These are phyloP conservation scores for Epithele typhae DNA, from an alignment of 768 basidiomycete genomes.

Conservation along the genomic window DNA sequence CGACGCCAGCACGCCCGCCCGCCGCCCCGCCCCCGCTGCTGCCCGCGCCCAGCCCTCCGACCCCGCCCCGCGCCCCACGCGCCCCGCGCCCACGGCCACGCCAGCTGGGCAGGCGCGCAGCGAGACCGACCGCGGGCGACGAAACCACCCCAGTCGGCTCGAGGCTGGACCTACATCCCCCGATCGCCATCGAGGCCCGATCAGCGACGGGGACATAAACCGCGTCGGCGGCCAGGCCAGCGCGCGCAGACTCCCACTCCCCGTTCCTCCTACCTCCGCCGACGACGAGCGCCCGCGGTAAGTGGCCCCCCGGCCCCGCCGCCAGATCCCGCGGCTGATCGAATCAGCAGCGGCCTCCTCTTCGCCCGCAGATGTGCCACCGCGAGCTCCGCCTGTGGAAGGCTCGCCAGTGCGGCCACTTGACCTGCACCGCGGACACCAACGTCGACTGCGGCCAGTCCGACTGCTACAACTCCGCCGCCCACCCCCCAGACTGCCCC, in stretches of 20 bases:
- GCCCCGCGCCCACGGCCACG: background rate
- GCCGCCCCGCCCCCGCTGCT: no score
- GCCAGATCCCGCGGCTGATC: no score
- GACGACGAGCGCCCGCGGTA: conserved; percentile 24
- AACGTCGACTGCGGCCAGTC: conserved; percentile 49
- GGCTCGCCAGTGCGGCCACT: conserved; percentile 52
- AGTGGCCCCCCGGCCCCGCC: conserved; percentile 12
- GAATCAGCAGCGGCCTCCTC: no score
- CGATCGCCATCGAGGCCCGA: conserved; percentile 16
- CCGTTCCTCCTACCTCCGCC: conserved; percentile 31
- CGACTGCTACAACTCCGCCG: conserved; percentile 42
- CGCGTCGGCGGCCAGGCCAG: conserved; percentile 1
- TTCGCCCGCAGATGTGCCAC: conserved; percentile 52
- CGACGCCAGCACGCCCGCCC: no score
- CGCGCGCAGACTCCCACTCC: conserved; percentile 9
- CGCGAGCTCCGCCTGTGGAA: conserved; percentile 50
- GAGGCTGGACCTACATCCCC: conserved; percentile 16
- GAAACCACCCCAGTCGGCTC: conserved; percentile 7
- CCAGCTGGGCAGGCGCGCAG: background rate
- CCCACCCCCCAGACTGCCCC: conserved; percentile 46
- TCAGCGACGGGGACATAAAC: conserved; percentile 15
- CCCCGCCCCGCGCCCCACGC: no score
- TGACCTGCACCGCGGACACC: conserved; percentile 38
- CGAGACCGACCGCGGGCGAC: background rate
- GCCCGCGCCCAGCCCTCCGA: no score